Percentiles rank a stretch among this genome's conserved stretches.
Evolutionary conservation across 352 stramenopile species (phyloP).

Genomic region (Pythium guiyangense): DNA sequence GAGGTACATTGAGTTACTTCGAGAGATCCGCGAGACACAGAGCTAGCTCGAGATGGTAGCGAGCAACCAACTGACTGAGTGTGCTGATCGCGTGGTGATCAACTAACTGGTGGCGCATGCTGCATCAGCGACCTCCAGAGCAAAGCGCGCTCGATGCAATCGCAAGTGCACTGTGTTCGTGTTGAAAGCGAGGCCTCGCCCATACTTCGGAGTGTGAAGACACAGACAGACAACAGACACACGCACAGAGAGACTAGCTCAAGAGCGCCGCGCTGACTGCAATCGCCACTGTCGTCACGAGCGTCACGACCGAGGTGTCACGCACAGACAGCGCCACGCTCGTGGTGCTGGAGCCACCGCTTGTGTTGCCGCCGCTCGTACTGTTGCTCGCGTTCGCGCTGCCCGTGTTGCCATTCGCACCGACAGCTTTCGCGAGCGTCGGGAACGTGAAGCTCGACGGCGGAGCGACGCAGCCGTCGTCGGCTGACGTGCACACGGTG

Average conservation of each 20-base stretch:
- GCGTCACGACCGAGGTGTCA: neutral
- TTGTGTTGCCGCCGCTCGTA: neutral
- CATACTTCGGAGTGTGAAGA: no score
- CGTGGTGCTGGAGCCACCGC: neutral
- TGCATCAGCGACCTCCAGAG: no score
- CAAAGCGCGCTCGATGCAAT: no score
- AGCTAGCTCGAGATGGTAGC: no score
- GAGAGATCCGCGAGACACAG: no score
- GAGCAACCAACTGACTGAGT: no score
- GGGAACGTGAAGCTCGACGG: slow-evolving; percentile 48
- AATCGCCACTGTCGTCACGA: neutral
- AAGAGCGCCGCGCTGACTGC: neutral
- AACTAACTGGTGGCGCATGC: no score
- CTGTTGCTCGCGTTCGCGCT: slow-evolving; percentile 17
- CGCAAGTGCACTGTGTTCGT: no score
- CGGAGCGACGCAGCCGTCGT: slow-evolving; percentile 31
- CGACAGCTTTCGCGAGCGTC: slow-evolving; percentile 40
- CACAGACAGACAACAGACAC: no score
- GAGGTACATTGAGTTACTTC: no score
- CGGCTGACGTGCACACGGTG: slow-evolving; percentile 46
- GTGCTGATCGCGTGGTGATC: no score
- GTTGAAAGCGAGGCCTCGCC: no score
- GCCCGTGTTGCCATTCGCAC: slow-evolving; percentile 40
- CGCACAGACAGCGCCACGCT: neutral
- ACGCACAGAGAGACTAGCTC: neutral